These are phyloP conservation scores for Cordyceps tenuipes DNA, from an alignment of 2,329 filamentous ascomycete genomes.

Conservation along the genomic window DNA sequence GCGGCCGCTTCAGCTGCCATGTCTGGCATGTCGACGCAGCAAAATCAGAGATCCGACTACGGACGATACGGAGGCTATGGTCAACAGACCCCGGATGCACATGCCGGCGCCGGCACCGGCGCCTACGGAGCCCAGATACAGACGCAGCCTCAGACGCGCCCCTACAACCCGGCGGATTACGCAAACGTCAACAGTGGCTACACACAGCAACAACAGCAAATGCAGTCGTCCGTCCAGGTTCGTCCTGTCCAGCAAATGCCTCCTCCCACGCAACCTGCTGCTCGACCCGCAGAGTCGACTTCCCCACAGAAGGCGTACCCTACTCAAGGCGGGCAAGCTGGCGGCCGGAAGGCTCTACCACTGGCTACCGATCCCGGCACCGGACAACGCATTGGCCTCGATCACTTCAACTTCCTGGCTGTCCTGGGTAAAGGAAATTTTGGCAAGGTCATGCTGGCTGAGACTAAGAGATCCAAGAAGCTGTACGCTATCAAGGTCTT, in stretches of 20 bases:
- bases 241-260: slow-evolving; percentile 27
- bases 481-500: slow-evolving; percentile 97
- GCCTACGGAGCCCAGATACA: slow-evolving; percentile 21
- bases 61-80: slow-evolving; percentile 26
- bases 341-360: slow-evolving; percentile 53
- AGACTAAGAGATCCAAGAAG: slow-evolving; percentile 86
- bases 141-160: slow-evolving; percentile 21
- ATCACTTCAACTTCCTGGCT: slow-evolving; percentile 98
- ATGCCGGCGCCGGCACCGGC: slow-evolving; percentile 24
- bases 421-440: slow-evolving; percentile 99
- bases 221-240: slow-evolving; percentile 28
- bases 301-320: slow-evolving; percentile 19
- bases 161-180: slow-evolving; percentile 61
- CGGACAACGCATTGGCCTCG: slow-evolving; percentile 80
- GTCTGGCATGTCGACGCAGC: slow-evolving; percentile 26
- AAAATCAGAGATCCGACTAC: slow-evolving; percentile 28
- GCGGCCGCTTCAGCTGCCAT: slow-evolving; percentile 54
- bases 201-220: slow-evolving; percentile 27
- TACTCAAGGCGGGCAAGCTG: slow-evolving; percentile 21
- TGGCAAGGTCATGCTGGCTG: slow-evolving; percentile 98
- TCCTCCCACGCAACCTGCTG: slow-evolving; percentile 21
- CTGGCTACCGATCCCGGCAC: slow-evolving; percentile 63
- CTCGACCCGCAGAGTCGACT: slow-evolving; percentile 27
- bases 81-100: slow-evolving; percentile 28
- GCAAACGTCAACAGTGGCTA: slow-evolving; percentile 49